Evolutionary conservation across 805 yeast genomes (phyloP), one percentile per base, ranked within the genome.

Genomic region (Candida endomychidarum): DNA sequence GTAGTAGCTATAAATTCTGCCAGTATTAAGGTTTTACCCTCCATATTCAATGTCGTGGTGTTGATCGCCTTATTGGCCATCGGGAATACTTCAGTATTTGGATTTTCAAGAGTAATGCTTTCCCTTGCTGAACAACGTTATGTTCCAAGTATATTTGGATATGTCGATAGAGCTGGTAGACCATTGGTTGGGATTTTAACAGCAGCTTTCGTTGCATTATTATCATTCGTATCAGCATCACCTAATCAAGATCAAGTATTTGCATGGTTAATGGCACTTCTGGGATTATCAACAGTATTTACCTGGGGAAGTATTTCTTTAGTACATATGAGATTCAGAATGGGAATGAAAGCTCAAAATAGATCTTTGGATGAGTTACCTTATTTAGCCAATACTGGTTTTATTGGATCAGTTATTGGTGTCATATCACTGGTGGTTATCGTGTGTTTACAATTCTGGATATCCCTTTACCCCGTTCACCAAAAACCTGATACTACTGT

Each of bases 331-430:
- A 45, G 68, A 40, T 63, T 61, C 40, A 56, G 70, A 48, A 38
- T 51, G 47, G 69, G 62, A 1, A 44, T 62, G 50, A 52, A 45
- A 23, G 42, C 42, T 7, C 70, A 64, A 44, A 76, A 75, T 18
- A 61, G 72, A 40, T 44, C 65, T 6, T 44, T 66, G 16, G 61
- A 57, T 4, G 82, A 78, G 29, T 63, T 81, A 36, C 84, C 83
- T 1, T 81, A 71, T 57, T 58, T 57, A 36, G 65, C 83, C 24
- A 50, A 62, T n/a, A 78, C 79, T 5, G 80, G 78, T 4, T 27
- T 63, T 2, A 37, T 41, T 43, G 70, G 70, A 8, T 44, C 53
- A 15, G 17, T 55, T 8, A 53, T 60, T 45, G 52, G 60, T 19
- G 32, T 40, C 20, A 36, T 37, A 5, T 23, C 38, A 8, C 47